Percentiles rank a stretch among this genome's conserved stretches.
Evolutionary conservation across 2,329 filamentous ascomycete species (phyloP).

Genomic region (Blastomyces gilchristii): DNA sequence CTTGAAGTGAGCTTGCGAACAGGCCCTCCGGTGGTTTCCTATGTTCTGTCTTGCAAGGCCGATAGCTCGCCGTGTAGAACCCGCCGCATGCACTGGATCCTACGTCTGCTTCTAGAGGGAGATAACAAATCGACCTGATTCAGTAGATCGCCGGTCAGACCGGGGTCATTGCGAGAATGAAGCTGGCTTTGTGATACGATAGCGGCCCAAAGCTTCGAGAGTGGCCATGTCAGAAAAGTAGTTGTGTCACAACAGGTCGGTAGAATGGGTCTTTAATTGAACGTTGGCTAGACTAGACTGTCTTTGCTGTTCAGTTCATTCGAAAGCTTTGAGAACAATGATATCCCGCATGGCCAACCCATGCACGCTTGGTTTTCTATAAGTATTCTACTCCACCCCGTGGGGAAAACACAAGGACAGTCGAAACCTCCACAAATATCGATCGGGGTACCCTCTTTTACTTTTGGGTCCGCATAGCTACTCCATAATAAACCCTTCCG

Average conservation of each 20-base stretch:
- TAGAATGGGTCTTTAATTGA: not conserved
- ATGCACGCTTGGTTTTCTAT: not conserved
- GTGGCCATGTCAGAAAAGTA: not conserved
- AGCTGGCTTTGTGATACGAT: not conserved
- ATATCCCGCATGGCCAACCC: not conserved
- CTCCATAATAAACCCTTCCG: not conserved
- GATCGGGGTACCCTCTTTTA: not conserved
- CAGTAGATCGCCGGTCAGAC: not conserved
- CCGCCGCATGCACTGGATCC: not conserved
- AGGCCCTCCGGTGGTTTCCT: not conserved
- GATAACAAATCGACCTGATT: not conserved
- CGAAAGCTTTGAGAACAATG: not conserved
- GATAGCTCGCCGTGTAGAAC: not conserved
- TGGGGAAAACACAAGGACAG: not conserved
- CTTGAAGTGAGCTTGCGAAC: not conserved
- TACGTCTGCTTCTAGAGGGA: not conserved
- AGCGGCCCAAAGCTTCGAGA: not conserved
- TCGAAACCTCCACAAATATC: constrained; percentile 1
- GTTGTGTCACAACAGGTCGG: not conserved
- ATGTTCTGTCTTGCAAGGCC: not conserved
- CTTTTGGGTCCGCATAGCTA: not conserved
- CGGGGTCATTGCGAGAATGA: not conserved
- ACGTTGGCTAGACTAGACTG: not conserved
- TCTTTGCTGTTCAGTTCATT: not conserved
- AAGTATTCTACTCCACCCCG: not conserved